Base-by-base conservation (phyloP, 805 yeast genomes). In the Candida easanensis region DNA sequence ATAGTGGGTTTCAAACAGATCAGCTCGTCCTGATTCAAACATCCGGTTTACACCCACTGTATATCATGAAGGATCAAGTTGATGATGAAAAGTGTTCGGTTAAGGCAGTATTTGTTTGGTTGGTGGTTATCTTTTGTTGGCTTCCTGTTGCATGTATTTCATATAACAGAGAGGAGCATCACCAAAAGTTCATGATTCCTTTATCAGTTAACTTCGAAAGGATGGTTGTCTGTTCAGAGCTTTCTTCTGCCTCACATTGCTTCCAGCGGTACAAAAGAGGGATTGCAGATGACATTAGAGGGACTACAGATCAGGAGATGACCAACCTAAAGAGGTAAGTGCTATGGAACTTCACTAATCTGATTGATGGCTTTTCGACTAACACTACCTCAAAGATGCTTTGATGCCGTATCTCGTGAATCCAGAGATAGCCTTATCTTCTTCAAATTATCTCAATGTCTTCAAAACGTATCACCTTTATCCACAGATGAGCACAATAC, bases 201-300 rank as follows among this genome's bases (percentile, higher is more conserved):
- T n/a, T 6, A 5, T 30, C 18, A 4, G 5, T 7, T 7, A 30
- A 19, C 33, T 42, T 52, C 22, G 34, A 45, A 26, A 35, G 41
- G 10, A 30, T 52, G 31, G 36, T 48, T 1, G 28, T 41, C 4
- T 52, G 56, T 20, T n/a, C 45, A 17, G 46, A 40, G 3, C 32
- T 44, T 11, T 35, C 49, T 1, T 32, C 40, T 10, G 50, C 42
- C 16, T 14, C 38, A 4, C 36, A 16, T 13, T 52, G 56, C 31
- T 47, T 50, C 31, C 41, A 38, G 8, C 36, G 44, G 8, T 43
- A 39, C 40, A 39, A 44, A 14, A 13, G 25, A 17, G 27, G 26
- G 25, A n/a, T 27, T 23, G 31, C 3, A 22, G 32, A 5, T 37
- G 8, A 21, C 28, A 18, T 15, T 15, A 4, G 26, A 25, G 16